A percentile compares a stretch with the other conserved stretches of the same genome.
Conservation (phyloP, 441 rosid genomes). For the Biscutella laevigata region DNA sequence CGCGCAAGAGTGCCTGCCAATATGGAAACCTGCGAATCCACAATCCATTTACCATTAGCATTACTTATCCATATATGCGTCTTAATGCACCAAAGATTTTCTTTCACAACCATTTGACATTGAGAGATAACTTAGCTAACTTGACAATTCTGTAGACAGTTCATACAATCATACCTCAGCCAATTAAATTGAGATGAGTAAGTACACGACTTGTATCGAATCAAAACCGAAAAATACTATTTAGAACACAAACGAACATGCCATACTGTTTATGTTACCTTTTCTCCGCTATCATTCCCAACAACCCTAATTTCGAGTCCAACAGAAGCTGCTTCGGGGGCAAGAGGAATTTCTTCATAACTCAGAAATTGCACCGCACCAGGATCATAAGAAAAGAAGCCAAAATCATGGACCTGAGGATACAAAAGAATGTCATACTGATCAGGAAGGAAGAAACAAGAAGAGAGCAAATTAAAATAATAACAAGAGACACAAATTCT, state of each 20-base stretch:
- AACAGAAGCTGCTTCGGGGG: constrained; percentile 91
- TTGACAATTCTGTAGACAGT: not conserved
- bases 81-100: not conserved
- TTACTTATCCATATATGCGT: not conserved
- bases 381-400: constrained; percentile 93
- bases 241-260: not conserved
- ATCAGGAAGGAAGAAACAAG: not conserved
- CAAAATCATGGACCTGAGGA: constrained; percentile 95
- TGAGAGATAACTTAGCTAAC: not conserved
- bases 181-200: not conserved
- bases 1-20: constrained; percentile 96
- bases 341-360: constrained; percentile 96
- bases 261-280: constrained; percentile 40
- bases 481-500: not conserved
- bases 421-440: constrained; percentile 22
- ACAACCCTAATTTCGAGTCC: constrained; percentile 98
- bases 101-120: not conserved
- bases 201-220: not conserved
- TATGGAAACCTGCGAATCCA: constrained; percentile 74
- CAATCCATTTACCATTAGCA: constrained; percentile 10
- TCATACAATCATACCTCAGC: not conserved
- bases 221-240: not conserved
- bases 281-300: constrained; percentile 98
- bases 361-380: constrained; percentile 62
- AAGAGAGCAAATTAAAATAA: not conserved